phyloP scores from a whole-genome alignment of 202 grass and related monocot genomes.

The Carex arenaria region DNA sequence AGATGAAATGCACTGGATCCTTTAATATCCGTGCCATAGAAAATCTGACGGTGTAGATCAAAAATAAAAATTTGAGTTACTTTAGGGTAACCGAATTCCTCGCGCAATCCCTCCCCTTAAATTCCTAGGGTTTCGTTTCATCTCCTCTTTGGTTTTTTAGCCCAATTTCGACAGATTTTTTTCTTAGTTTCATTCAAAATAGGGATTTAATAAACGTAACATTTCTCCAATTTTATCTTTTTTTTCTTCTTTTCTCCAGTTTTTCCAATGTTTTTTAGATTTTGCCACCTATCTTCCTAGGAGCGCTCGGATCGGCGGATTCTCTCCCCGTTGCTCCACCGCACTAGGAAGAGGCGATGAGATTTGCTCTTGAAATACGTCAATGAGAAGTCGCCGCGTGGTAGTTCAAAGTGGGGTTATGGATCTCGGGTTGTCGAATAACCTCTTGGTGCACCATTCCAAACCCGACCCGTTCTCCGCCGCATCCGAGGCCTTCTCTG shows the following conservation, averaged over 20 bases:
- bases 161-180: not conserved
- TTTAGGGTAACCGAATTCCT: too few relatives aligned
- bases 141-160: not conserved
- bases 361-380: not conserved
- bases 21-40: too few relatives aligned
- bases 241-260: too few relatives aligned
- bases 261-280: not conserved
- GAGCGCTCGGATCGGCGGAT: not conserved
- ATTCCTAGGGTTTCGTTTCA: not conserved
- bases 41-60: too few relatives aligned
- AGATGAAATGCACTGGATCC: too few relatives aligned
- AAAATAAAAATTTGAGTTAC: too few relatives aligned
- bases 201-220: too few relatives aligned
- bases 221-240: too few relatives aligned
- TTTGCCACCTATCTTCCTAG: not conserved
- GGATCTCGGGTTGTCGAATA: not conserved
- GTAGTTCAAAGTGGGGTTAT: not conserved
- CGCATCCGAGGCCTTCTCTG: not conserved
- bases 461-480: conserved; percentile 8
- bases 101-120: not conserved
- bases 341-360: not conserved
- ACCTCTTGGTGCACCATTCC: not conserved
- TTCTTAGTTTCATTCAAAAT: too few relatives aligned
- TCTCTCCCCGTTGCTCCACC: not conserved
- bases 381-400: not conserved